phyloP scores from a whole-genome alignment of 2,329 filamentous ascomycete genomes.

The Decorospora gaudefroyi region DNA sequence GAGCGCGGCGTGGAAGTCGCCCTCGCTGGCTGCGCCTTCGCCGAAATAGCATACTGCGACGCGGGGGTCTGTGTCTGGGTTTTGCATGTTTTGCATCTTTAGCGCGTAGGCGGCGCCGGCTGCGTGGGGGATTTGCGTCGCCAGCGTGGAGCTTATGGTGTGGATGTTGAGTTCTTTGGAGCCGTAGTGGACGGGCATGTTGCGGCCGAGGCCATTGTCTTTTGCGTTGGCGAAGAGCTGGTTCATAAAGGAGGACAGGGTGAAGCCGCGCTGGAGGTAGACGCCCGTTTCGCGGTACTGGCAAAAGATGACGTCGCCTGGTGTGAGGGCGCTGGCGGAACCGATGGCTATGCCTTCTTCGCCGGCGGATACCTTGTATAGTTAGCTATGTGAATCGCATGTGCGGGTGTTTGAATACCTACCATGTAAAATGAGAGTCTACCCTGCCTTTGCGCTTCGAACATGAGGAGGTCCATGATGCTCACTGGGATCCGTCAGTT shows the following conservation, averaged over 20 bases:
- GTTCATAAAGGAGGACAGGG: slow-evolving; percentile 87
- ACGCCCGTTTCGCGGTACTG: slow-evolving; percentile 95
- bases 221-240: slow-evolving; percentile 88
- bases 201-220: slow-evolving; percentile 79
- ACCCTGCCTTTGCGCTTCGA: slow-evolving; percentile 95
- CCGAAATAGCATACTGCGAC: slow-evolving; percentile 87
- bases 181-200: slow-evolving; percentile 98
- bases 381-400: not conserved
- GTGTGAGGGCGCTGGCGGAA: slow-evolving; percentile 79
- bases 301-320: slow-evolving; percentile 87
- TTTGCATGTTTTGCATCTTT: slow-evolving; percentile 75
- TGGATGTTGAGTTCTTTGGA: slow-evolving; percentile 83
- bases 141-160: slow-evolving; percentile 82
- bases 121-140: slow-evolving; percentile 88
- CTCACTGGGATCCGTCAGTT: slow-evolving; percentile 55
- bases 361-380: slow-evolving; percentile 69
- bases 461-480: slow-evolving; percentile 98
- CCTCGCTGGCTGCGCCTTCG: slow-evolving; percentile 86
- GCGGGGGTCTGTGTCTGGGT: slow-evolving; percentile 64
- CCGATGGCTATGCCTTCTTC: slow-evolving; percentile 95
- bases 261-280: slow-evolving; percentile 86
- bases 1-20: slow-evolving; percentile 87
- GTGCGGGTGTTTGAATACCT: not conserved
- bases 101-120: slow-evolving; percentile 85
- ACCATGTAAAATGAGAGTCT: slow-evolving; percentile 97